Evolutionary conservation across 345 rosid genomes (phyloP), one percentile per base, ranked within the genome.

Genomic region (Isatis tinctoria): DNA sequence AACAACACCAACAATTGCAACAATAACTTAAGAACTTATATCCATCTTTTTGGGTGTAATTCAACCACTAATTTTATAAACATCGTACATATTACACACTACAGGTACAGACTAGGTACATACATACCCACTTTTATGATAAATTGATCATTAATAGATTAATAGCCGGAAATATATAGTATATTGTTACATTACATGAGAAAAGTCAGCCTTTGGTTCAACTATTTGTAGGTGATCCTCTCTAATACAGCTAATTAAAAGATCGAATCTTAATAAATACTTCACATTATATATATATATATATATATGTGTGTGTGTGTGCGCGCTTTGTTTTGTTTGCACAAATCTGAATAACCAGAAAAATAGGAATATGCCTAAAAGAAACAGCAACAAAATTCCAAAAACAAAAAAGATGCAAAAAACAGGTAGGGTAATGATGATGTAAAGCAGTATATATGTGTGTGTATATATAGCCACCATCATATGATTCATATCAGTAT

Each of bases 391-490:
- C 52, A 74, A 74, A 58, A 60, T 4, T 60, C 79, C 74, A 61
- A 51, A 67, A 70, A 64, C 33, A 65, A 56, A 76, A n/a, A 80
- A 5, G 65, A 35, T 12, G 49, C 53, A 44, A 69, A 39, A 48
- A 28, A 53, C 72, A 53, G 73, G 81, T 73, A 67, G 82, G 82
- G 78, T 65, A 81, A 81, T 70, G 77, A 80, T 75, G 71, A 67
- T 77, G 60, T 68, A 48, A 69, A 40, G 77, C 69, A 57, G 49
- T 59, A 33, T 49, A 75, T 67, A 10, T 60, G 3, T 47, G 14
- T 65, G 16, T 44, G 16, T 27, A 36, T 53, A 47, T 51, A 41
- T 40, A 69, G 30, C 4, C 51, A 69, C n/a, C n/a, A n/a, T n/a
- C n/a, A n/a, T n/a, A n/a, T n/a, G n/a, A n/a, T n/a, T 61, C 40